A percentile compares a stretch with the other conserved stretches of the same genome.
phyloP scores from a whole-genome alignment of 164 flowering plant genomes.

The Umbilicus rupestris region DNA sequence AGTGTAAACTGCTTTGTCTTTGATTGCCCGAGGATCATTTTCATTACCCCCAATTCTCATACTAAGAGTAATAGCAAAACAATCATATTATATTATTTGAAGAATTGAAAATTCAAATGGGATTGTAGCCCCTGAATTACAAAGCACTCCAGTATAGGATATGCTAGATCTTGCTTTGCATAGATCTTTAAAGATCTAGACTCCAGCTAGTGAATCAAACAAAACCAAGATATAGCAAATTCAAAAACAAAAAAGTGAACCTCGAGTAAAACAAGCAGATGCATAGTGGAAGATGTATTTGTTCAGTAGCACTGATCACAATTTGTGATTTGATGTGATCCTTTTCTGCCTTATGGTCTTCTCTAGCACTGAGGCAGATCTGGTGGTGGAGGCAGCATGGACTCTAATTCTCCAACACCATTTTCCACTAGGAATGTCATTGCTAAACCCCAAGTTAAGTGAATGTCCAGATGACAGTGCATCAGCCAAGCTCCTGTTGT shows the following conservation, averaged over 20 bases:
- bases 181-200: constrained; percentile 4
- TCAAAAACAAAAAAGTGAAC: not conserved
- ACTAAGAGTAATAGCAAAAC: not conserved
- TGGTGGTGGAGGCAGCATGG: constrained; percentile 54
- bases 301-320: not conserved
- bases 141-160: not conserved
- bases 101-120: constrained; percentile 3
- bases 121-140: not conserved
- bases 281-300: not conserved
- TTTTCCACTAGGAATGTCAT: constrained; percentile 63
- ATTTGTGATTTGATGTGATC: constrained; percentile 5
- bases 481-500: constrained; percentile 63
- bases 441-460: constrained; percentile 59
- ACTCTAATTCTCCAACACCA: constrained; percentile 42
- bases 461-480: constrained; percentile 77
- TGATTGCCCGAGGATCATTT: not conserved
- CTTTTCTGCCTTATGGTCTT: not conserved
- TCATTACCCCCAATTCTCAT: not conserved
- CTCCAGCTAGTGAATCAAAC: not conserved
- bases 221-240: not conserved
- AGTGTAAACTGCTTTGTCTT: not conserved
- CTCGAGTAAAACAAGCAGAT: not conserved
- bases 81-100: constrained; percentile 2
- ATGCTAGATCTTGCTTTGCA: not conserved
- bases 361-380: constrained; percentile 63